These are phyloP conservation scores for Berkeleyomyces basicola DNA, from an alignment of 2,329 filamentous ascomycete species.

Conservation along the genomic window DNA sequence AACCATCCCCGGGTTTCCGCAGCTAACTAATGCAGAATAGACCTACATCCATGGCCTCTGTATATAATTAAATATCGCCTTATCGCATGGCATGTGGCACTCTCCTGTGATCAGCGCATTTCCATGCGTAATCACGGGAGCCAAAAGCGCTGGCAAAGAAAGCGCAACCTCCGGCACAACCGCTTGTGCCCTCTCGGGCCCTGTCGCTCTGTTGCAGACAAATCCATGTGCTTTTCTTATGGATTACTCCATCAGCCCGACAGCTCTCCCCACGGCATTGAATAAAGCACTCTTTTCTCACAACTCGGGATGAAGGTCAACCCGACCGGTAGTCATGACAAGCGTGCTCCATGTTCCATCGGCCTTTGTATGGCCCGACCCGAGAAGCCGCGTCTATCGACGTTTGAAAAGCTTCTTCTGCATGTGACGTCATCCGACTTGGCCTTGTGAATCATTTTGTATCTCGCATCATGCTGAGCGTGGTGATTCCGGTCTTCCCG, in stretches of 20 bases:
- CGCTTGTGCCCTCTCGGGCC: not conserved
- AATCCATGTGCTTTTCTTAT: no score
- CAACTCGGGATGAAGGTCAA: not conserved
- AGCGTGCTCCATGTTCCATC: not conserved
- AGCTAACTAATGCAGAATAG: no score
- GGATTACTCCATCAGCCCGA: not conserved
- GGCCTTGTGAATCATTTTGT: not conserved
- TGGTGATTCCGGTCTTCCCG: not conserved
- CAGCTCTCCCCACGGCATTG: no score
- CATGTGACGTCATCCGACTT: not conserved
- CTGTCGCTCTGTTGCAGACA: no score
- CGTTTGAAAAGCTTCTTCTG: not conserved
- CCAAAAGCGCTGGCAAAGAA: not conserved
- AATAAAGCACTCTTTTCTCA: no score
- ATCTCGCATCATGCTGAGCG: not conserved
- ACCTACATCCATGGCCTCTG: no score
- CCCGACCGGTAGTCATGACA: not conserved
- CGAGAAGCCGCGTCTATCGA: not conserved
- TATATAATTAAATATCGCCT: no score
- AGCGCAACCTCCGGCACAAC: not conserved
- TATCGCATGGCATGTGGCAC: not conserved
- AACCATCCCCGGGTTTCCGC: not conserved
- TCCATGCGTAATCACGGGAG: not conserved
- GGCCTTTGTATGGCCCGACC: not conserved
- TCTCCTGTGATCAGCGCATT: not conserved